Evolutionary conservation across 495 filamentous ascomycete species (phyloP), one percentile per base, ranked within the genome.

Genomic region (Penicillium salamii): DNA sequence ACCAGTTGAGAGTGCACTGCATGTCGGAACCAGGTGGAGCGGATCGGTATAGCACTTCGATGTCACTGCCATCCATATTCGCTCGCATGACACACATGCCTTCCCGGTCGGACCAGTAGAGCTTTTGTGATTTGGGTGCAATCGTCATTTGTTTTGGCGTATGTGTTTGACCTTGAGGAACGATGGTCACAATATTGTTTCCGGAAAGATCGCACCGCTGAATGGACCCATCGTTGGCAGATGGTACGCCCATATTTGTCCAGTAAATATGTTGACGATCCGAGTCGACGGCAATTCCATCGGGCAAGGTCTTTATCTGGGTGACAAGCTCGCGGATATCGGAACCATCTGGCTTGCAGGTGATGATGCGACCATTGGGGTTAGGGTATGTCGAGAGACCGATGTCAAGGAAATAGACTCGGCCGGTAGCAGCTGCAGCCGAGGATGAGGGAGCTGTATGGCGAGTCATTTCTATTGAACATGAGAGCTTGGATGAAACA

Each of bases 261-360:
- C 46, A 50, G 28, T 41, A 50, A 12, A 50, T 50, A 28, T 44
- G 53, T 14, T 32, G 20, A 15, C 19, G 26, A 17, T 13, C 12
- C 1, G n/a, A 21, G 33, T 48, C 42, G 21, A 56, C 29, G 21
- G 35, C 37, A 21, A 56, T 56, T n/a, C 53, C 53, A 15, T 56
- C 53, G 0, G 53, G 53, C 46, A 38, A 19, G 9, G 15, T 38
- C 15, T 17, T 38, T 15, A 38, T 18, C 7, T 46, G 31, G 6
- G 43, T 24, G 6, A 46, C 21, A 3, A 46, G 43, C 23, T 46
- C 43, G 12, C 34, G 43, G 12, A 46, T 4, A 15, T 36, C 43
- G 2, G 43, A 46, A 12, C 43, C 43, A 12, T 46, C 43, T n/a
- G 43, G 31, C 8, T 36, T 12, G 20, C 43, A 46, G 20, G 43